A percentile compares a stretch with the other conserved stretches of the same genome.
Conservation (phyloP, 1,284 basidiomycete species). For the Pseudozyma pruni region DNA sequence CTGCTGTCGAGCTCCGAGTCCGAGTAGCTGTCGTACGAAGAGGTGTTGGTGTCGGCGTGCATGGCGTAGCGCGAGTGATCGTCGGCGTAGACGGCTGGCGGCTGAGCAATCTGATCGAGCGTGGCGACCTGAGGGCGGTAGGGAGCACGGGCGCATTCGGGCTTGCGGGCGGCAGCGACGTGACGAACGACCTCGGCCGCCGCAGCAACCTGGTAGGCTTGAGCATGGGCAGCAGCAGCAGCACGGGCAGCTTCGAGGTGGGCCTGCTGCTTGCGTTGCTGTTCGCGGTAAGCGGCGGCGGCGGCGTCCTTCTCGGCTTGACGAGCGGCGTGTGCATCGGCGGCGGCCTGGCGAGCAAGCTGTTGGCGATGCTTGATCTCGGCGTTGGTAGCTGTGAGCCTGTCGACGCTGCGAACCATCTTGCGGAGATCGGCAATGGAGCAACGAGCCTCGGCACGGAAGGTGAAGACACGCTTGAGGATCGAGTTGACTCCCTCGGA, state of each 20-base stretch:
- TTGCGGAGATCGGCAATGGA: conserved; percentile 54
- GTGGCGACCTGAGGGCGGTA: conserved; percentile 38
- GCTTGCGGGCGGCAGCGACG: conserved; percentile 34
- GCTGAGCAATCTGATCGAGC: conserved; percentile 16
- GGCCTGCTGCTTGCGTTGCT: conserved; percentile 40
- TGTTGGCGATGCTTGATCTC: conserved; percentile 54
- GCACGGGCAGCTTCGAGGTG: conserved; percentile 36
- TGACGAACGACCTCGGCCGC: conserved; percentile 26
- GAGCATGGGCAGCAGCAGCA: conserved; percentile 19
- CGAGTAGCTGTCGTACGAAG: conserved; percentile 36
- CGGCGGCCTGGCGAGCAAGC: conserved; percentile 39
- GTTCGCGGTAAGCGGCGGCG: conserved; percentile 31
- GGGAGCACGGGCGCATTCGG: conserved; percentile 18
- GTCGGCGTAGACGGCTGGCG: conserved; percentile 25
- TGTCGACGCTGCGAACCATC: conserved; percentile 54
- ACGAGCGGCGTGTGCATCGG: conserved; percentile 35
- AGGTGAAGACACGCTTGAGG: conserved; percentile 64
- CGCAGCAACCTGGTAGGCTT: conserved; percentile 16
- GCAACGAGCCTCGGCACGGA: conserved; percentile 61
- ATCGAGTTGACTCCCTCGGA: conserved; percentile 63
- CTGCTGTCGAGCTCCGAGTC: conserved; percentile 47
- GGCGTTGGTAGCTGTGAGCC: conserved; percentile 61
- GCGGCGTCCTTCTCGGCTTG: conserved; percentile 46
- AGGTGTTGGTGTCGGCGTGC: conserved; percentile 11
- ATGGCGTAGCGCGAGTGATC: conserved; percentile 13